These are phyloP conservation scores for Pontederia paniculata DNA, from an alignment of 176 grass and related monocot genomes.

Conservation along the genomic window DNA sequence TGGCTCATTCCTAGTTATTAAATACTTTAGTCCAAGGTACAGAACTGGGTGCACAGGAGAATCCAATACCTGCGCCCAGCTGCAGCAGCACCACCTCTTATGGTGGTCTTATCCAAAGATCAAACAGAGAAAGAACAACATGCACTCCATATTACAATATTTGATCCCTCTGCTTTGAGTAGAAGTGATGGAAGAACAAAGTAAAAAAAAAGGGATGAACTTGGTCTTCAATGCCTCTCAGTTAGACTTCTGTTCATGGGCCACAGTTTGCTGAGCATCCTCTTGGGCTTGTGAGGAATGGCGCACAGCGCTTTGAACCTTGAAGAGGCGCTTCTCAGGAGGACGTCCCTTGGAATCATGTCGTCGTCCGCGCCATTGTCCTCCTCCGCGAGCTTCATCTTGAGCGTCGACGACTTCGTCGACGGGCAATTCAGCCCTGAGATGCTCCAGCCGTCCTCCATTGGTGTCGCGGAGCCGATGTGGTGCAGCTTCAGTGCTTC, in stretches of 20 bases:
- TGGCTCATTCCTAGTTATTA: too few species aligned
- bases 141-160: too few species aligned
- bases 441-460: slow-evolving; percentile 56
- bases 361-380: slow-evolving; percentile 38
- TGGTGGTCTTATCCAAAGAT: too few species aligned
- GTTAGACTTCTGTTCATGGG: slow-evolving; percentile 39
- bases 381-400: slow-evolving; percentile 86
- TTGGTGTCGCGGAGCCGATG: slow-evolving; percentile 16
- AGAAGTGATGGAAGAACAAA: neutral
- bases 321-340: slow-evolving; percentile 55
- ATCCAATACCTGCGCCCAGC: too few species aligned
- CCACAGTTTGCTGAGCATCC: slow-evolving; percentile 75
- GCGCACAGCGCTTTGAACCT: slow-evolving; percentile 72
- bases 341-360: slow-evolving; percentile 38
- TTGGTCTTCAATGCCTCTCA: slow-evolving; percentile 31
- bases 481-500: neutral
- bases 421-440: slow-evolving; percentile 44
- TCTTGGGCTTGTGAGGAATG: slow-evolving; percentile 68
- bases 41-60: too few species aligned
- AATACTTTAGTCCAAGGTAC: too few species aligned
- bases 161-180: neutral
- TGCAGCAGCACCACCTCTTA: too few species aligned
- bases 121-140: too few species aligned
- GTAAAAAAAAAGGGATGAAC: too few species aligned
- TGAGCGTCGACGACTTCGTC: slow-evolving; percentile 66